Evolutionary conservation across 2,329 filamentous ascomycete genomes (phyloP).

Genomic region (Colletotrichum salicis): DNA sequence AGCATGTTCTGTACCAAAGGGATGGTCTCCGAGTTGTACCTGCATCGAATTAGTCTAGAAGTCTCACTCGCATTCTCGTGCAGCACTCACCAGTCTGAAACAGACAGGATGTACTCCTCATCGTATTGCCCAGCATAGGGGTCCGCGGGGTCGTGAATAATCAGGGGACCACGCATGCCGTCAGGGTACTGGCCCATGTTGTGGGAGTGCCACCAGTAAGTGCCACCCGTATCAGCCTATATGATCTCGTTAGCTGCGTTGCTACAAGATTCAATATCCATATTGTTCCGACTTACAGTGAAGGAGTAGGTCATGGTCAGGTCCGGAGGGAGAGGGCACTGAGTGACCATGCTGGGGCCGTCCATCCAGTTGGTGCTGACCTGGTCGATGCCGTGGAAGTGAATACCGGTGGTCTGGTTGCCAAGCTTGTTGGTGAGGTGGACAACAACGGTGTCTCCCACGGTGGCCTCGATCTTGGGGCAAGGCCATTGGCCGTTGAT

Average conservation of each 20-base stretch:
- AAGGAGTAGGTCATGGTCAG: conserved; percentile 65
- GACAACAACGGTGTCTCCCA: conserved; percentile 62
- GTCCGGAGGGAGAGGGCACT: conserved; percentile 64
- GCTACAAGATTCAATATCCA: not conserved
- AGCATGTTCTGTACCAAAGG: conserved; percentile 53
- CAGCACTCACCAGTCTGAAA: conserved; percentile 48
- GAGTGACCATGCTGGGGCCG: conserved; percentile 64
- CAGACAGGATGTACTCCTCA: conserved; percentile 63
- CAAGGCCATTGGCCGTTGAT: conserved; percentile 73
- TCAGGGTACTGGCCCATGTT: conserved; percentile 73
- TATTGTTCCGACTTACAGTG: conserved; percentile 46
- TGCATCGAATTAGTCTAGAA: conserved; percentile 36
- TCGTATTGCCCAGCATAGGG: conserved; percentile 65
- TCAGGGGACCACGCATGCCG: conserved; percentile 70
- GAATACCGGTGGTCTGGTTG: conserved; percentile 63
- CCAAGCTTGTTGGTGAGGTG: conserved; percentile 61
- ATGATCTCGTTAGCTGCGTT: not conserved
- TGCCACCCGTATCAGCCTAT: conserved; percentile 50
- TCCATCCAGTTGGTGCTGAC: conserved; percentile 67
- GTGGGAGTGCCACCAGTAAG: conserved; percentile 71
- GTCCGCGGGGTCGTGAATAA: conserved; percentile 67
- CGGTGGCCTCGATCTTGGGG: conserved; percentile 62
- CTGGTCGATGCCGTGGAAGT: conserved; percentile 70
- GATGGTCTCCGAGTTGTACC: conserved; percentile 55
- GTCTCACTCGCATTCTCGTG: not conserved